Conservation (phyloP, 257 asterid genomes). For the Salvia miltiorrhiza region DNA sequence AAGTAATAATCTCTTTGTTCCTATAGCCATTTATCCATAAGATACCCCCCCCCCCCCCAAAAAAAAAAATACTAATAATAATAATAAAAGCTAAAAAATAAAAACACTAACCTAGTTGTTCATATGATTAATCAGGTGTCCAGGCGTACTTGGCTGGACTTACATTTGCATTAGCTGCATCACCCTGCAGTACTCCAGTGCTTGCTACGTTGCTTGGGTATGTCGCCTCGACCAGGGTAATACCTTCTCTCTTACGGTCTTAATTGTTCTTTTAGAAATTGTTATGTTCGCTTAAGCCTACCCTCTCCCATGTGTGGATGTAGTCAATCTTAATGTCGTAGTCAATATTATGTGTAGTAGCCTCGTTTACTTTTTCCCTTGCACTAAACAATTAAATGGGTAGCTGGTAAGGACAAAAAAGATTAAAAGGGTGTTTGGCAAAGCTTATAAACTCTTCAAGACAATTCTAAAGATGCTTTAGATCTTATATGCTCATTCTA, state of each 20-base stretch:
- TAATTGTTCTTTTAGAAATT: neutral
- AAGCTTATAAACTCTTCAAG: neutral
- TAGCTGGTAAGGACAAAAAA: neutral
- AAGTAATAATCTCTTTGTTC: conserved; percentile 38
- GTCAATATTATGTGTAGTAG: neutral
- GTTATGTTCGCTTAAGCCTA: neutral
- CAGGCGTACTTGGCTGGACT: conserved; percentile 98
- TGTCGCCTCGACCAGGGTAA: conserved; percentile 89
- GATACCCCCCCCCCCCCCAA: no score
- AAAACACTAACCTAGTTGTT: neutral
- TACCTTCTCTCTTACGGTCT: neutral
- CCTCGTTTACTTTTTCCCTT: neutral
- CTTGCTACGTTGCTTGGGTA: conserved; percentile 91
- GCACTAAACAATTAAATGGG: neutral
- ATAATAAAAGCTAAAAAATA: no score
- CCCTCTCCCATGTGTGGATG: neutral
- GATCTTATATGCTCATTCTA: neutral
- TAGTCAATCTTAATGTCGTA: neutral
- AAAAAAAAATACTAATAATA: no score
- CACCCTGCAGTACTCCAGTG: conserved; percentile 73
- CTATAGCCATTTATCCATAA: neutral
- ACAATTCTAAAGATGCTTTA: neutral
- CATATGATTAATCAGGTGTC: conserved; percentile 48
- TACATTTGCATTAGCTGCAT: conserved; percentile 97
- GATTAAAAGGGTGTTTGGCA: neutral